Evolutionary conservation across 192 early-diverging fungal genomes (phyloP).

Genomic region (Jimgerdemannia flammicorona): DNA sequence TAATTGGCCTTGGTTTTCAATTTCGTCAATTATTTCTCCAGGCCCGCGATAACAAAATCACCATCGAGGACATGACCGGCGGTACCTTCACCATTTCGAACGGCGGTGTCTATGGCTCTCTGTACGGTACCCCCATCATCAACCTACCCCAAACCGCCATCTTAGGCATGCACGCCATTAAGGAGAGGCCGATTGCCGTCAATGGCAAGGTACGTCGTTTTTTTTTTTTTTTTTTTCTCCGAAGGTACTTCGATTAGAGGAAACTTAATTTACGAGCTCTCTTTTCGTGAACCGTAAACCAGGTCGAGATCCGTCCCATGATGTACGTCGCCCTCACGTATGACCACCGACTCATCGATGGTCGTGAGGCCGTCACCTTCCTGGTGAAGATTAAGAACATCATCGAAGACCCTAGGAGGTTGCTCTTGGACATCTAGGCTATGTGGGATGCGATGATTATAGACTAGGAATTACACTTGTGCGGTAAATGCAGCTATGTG

Average conservation of each 20-base stretch:
- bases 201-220: constrained; percentile 72
- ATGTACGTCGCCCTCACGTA: constrained; percentile 99
- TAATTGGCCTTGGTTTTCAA: neutral
- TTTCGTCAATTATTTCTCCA: constrained; percentile 33
- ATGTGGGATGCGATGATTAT: neutral
- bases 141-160: constrained; percentile 97
- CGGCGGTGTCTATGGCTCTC: constrained; percentile 97
- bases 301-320: constrained; percentile 82
- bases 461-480: neutral
- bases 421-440: constrained; percentile 85
- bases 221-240: constrained; percentile 10
- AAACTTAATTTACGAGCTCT: neutral
- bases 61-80: constrained; percentile 96
- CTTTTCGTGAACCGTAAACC: constrained; percentile 2
- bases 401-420: constrained; percentile 91
- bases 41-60: constrained; percentile 93
- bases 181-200: constrained; percentile 93
- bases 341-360: constrained; percentile 98
- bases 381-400: constrained; percentile 95
- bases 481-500: neutral
- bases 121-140: constrained; percentile 98
- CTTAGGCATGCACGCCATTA: constrained; percentile 98
- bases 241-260: neutral
- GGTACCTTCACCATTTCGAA: constrained; percentile 99
- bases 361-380: constrained; percentile 98